These are phyloP conservation scores for Yamadazyma siamensis DNA, from an alignment of 1,139 yeast species.

Conservation along the genomic window DNA sequence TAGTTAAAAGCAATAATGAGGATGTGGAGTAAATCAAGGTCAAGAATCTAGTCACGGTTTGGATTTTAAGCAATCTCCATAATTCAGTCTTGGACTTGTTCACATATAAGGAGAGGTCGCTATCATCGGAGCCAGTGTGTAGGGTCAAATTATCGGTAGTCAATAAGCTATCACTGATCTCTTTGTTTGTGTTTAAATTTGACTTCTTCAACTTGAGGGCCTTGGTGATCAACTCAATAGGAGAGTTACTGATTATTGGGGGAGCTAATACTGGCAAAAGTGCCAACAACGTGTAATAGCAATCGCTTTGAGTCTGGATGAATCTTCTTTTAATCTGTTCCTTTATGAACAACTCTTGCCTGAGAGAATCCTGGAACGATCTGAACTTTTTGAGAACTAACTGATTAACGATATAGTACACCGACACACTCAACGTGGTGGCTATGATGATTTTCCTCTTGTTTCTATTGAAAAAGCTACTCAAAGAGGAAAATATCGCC, in stretches of 20 bases:
- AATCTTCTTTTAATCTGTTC: conserved; percentile 77
- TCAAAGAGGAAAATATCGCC: conserved; percentile 52
- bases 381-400: conserved; percentile 59
- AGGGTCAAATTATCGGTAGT: conserved; percentile 41
- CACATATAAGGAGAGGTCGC: conserved; percentile 29
- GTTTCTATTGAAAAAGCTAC: conserved; percentile 60
- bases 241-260: conserved; percentile 60
- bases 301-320: conserved; percentile 89
- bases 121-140: conserved; percentile 26
- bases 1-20: conserved; percentile 68
- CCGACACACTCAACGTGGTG: conserved; percentile 55
- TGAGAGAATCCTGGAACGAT: conserved; percentile 64
- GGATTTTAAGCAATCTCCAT: conserved; percentile 79
- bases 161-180: conserved; percentile 27
- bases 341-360: conserved; percentile 72
- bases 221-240: conserved; percentile 72
- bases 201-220: conserved; percentile 62
- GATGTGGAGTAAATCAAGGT: conserved; percentile 70
- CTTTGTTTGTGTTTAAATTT: conserved; percentile 11
- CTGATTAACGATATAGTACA: conserved; percentile 55
- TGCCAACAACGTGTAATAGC: conserved; percentile 79
- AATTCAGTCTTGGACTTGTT: conserved; percentile 66
- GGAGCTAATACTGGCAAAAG: conserved; percentile 73
- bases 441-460: conserved; percentile 56
- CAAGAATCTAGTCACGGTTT: conserved; percentile 70